A percentile compares a stretch with the other conserved stretches of the same genome.
phyloP scores from a whole-genome alignment of 164 flowering plant species.

The Kingdonia uniflora region DNA sequence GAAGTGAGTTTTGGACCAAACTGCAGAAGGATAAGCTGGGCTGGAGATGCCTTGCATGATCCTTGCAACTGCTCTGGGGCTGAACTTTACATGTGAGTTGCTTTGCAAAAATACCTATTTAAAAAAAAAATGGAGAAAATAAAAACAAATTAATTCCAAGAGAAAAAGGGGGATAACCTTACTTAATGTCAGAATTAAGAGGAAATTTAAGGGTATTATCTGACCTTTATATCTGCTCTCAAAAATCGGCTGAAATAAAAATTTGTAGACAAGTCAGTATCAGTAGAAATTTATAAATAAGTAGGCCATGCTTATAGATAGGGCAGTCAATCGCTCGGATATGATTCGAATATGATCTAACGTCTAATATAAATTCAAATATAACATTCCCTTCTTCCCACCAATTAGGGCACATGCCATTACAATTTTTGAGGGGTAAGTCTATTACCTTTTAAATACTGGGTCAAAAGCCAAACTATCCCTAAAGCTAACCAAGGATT shows the following conservation, averaged over 20 bases:
- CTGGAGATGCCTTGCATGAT: conserved; percentile 92
- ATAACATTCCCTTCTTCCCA: too few species aligned
- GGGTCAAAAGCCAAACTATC: too few species aligned
- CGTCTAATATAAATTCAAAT: too few species aligned
- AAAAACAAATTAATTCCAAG: conserved; percentile 2
- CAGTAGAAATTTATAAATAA: conserved; percentile 6
- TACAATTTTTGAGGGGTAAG: too few species aligned
- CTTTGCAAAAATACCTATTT: conserved; percentile 77
- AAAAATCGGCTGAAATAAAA: conserved; percentile 64
- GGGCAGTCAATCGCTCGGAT: too few species aligned
- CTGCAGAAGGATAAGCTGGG: conserved; percentile 78
- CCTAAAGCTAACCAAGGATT: too few species aligned
- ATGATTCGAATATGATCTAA: too few species aligned
- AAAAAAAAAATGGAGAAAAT: conserved; percentile 7
- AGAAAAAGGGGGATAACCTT: conserved; percentile 5
- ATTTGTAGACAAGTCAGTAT: conserved; percentile 4
- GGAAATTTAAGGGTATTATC: too few species aligned
- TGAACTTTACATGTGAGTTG: conserved; percentile 74
- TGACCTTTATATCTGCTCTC: conserved; percentile 92
- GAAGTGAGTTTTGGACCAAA: conserved; percentile 46
- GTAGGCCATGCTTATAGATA: too few species aligned
- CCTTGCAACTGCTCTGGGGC: conserved; percentile 92
- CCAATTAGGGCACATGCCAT: too few species aligned
- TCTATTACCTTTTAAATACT: too few species aligned
- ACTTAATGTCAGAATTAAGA: too few species aligned